These are phyloP conservation scores for Cardamine occulta DNA, from an alignment of 345 rosid genomes.

Conservation along the genomic window DNA sequence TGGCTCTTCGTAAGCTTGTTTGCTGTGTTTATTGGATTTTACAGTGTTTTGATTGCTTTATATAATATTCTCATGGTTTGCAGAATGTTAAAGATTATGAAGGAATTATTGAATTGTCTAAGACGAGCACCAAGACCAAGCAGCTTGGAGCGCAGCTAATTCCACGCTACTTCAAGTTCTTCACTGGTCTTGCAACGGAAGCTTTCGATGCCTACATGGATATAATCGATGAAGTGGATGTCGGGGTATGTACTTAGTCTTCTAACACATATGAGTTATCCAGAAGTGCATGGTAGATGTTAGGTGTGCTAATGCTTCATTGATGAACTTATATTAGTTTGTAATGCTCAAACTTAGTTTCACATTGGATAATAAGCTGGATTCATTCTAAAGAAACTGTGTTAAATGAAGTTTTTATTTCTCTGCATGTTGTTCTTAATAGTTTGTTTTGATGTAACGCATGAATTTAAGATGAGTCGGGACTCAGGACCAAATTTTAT, in stretches of 20 bases:
- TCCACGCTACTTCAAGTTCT: slow-evolving; percentile 91
- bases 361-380: neutral
- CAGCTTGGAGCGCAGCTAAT: slow-evolving; percentile 92
- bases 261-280: neutral
- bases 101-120: slow-evolving; percentile 74
- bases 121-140: slow-evolving; percentile 72
- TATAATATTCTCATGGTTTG: slow-evolving; percentile 20
- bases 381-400: neutral
- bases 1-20: neutral
- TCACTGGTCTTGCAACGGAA: slow-evolving; percentile 62
- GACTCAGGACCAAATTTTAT: neutral
- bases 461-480: neutral
- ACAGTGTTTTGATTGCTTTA: neutral
- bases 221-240: slow-evolving; percentile 81
- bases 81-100: slow-evolving; percentile 81
- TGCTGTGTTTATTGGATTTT: neutral
- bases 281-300: neutral
- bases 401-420: neutral
- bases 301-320: neutral
- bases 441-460: neutral
- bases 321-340: neutral
- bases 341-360: neutral
- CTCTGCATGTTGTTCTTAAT: neutral
- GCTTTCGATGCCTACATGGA: slow-evolving; percentile 75
- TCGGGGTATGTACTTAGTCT: slow-evolving; percentile 55